Base-by-base conservation (phyloP, 1,284 basidiomycete species). In the Pascua guehoae region DNA sequence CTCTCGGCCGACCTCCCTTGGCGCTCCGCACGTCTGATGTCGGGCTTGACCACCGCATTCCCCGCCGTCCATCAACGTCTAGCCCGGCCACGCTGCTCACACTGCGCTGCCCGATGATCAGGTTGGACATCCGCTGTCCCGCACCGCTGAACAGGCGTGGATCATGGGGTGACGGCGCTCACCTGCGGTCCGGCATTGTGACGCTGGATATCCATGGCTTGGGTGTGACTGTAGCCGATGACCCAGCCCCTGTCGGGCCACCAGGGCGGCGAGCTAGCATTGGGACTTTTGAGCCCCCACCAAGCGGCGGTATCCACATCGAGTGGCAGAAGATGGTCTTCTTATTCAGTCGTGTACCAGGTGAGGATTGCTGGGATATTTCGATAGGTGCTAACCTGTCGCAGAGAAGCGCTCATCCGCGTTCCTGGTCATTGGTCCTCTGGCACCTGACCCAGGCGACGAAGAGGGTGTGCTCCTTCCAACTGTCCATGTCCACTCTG, bases 401-500 rank as follows among this genome's bases (percentile, higher is more conserved):
- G 7, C 37, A 68, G 73, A 71, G 38, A 69, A 66, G 41, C 61
- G 58, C 36, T 65, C 71, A 2, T 62, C 64, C 2, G 70, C 71
- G 0, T 73, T 76, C 59, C 53, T 76, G 17, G 65, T 73, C 8
- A 53, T 76, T 10, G 71, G 72, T 3, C 71, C 74, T 0, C 57
- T 76, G 4, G 66, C 67, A 1, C 69, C 72, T 1, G 73, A 75
- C 11, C 57, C 64, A 0, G 60, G 60, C 12, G 72, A 72, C n/a
- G 66, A 69, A 24, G 56, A 61, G 2, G 50, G 57, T 1, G 62
- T 71, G 14, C 61, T 72, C 12, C 63, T 73, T 0, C 75, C 73
- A 2, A 73, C 81, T 12, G 71, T 85, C 5, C 74, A 78, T 36
- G 60, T 86, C 8, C 54, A 57, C 18, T 49, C 62, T 1, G 46